Conservation (phyloP, 306 rosid genomes). For the Oxytropis ochrocephala region DNA sequence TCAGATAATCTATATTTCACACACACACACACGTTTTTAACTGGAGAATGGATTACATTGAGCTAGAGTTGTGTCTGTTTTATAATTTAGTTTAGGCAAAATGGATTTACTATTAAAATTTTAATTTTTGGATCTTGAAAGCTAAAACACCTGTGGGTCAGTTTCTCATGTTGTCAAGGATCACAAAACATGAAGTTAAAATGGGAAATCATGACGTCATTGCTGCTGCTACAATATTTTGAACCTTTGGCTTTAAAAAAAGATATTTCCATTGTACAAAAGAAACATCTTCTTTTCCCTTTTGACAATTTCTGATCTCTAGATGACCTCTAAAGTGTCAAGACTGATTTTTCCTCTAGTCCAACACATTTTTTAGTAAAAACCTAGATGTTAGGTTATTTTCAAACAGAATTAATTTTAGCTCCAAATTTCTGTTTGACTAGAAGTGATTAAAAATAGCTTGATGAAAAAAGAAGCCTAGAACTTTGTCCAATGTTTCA, state of each 20-base stretch:
- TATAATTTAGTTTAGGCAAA: background rate
- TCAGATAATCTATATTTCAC: background rate
- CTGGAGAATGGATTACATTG: background rate
- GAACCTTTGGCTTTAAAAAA: background rate
- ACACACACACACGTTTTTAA: background rate
- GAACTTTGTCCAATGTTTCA: background rate
- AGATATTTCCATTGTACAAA: background rate
- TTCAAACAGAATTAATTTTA: too few relatives aligned
- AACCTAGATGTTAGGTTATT: too few relatives aligned
- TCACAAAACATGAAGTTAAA: background rate
- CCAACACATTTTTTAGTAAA: too few relatives aligned
- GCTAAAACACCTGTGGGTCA: background rate
- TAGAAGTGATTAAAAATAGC: too few relatives aligned
- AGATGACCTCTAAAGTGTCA: background rate
- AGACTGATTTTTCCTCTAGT: background rate
- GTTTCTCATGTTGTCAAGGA: background rate
- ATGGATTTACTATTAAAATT: background rate
- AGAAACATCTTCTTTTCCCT: background rate
- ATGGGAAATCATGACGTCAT: background rate
- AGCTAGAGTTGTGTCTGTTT: background rate
- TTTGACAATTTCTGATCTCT: background rate
- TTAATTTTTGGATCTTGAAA: slow-evolving; percentile 2
- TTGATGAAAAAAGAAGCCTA: background rate
- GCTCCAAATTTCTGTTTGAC: too few relatives aligned
- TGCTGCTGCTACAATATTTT: background rate